Evolutionary conservation across 2,329 filamentous ascomycete genomes (phyloP).

Genomic region (Sclerotinia nivalis): DNA sequence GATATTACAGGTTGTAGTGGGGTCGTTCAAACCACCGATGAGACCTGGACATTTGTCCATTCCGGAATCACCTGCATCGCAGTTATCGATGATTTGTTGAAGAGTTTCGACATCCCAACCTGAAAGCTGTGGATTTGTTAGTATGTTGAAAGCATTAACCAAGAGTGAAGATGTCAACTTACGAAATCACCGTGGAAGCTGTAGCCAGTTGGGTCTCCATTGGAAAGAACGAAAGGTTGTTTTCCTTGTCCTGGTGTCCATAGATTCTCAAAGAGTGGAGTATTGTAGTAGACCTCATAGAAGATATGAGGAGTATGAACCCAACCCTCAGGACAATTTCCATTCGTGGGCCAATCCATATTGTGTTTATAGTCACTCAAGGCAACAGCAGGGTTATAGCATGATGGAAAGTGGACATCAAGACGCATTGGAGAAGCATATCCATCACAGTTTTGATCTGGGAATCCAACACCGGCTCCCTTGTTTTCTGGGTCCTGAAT

Average conservation of each 20-base stretch:
- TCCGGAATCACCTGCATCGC: constrained; percentile 59
- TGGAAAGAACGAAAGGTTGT: constrained; percentile 75
- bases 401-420: constrained; percentile 85
- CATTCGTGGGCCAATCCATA: constrained; percentile 74
- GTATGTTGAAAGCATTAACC: not conserved
- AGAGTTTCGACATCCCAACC: constrained; percentile 73
- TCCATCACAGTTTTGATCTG: constrained; percentile 67
- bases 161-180: constrained; percentile 11
- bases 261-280: constrained; percentile 60
- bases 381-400: constrained; percentile 72
- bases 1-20: constrained; percentile 52
- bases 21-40: constrained; percentile 52
- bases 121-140: constrained; percentile 62
- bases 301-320: constrained; percentile 73
- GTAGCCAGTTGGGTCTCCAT: constrained; percentile 74
- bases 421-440: constrained; percentile 67
- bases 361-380: constrained; percentile 60
- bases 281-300: constrained; percentile 85
- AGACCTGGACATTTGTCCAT: constrained; percentile 65
- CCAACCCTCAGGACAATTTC: constrained; percentile 72
- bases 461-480: constrained; percentile 65
- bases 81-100: constrained; percentile 70
- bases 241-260: constrained; percentile 61
- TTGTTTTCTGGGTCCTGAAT: constrained; percentile 56
- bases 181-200: constrained; percentile 77